Percentiles rank a stretch among this genome's conserved stretches.
Evolutionary conservation across 306 rosid species (phyloP).

Genomic region (Cercis canadensis): DNA sequence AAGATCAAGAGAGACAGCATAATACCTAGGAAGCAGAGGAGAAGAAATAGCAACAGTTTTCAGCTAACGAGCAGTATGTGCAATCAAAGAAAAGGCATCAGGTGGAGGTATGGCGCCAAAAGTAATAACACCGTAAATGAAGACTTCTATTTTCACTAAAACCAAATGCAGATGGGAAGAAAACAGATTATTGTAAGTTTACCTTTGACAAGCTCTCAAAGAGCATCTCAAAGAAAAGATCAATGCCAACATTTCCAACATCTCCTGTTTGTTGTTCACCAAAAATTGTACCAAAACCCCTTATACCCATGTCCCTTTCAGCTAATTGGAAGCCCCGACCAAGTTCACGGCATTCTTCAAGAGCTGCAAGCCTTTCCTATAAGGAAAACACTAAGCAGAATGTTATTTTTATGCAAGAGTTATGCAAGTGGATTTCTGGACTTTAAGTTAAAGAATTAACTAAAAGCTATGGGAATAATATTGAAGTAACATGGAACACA

Average conservation of each 20-base stretch:
- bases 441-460: slow-evolving; percentile 21
- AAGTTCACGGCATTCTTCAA: slow-evolving; percentile 92
- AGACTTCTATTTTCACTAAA: slow-evolving; percentile 28
- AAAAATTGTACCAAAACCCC: slow-evolving; percentile 96
- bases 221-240: slow-evolving; percentile 98
- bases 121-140: slow-evolving; percentile 3
- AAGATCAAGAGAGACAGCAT: slow-evolving; percentile 24
- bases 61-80: slow-evolving; percentile 24
- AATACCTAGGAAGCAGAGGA: slow-evolving; percentile 18
- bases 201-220: slow-evolving; percentile 98
- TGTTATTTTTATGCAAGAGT: slow-evolving; percentile 36
- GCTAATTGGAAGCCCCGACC: slow-evolving; percentile 99
- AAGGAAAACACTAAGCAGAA: slow-evolving; percentile 45
- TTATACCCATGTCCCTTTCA: slow-evolving; percentile 95
- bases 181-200: slow-evolving; percentile 28
- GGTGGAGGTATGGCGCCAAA: slow-evolving; percentile 6
- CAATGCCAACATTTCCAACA: slow-evolving; percentile 95
- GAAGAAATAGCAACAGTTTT: not conserved
- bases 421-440: slow-evolving; percentile 29
- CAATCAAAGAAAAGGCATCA: slow-evolving; percentile 28
- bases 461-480: slow-evolving; percentile 16
- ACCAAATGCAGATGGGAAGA: slow-evolving; percentile 16
- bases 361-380: slow-evolving; percentile 93
- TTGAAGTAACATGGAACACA: too few relatives aligned
- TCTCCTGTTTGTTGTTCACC: slow-evolving; percentile 98